Evolutionary conservation across 257 asterid genomes (phyloP), one percentile per base, ranked within the genome.

Genomic region (Primulina tabacum): DNA sequence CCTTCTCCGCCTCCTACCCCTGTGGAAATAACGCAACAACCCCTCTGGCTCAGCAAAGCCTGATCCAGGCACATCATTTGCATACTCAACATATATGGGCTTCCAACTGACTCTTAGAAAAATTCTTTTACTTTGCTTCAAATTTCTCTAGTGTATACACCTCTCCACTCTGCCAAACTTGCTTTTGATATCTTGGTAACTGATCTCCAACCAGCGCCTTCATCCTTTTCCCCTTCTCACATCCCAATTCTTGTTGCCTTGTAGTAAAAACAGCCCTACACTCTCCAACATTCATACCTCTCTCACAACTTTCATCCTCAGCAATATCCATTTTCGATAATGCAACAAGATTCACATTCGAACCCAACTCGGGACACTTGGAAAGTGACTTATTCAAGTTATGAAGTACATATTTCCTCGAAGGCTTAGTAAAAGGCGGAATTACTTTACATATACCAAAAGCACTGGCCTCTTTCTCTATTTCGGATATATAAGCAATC

Each of bases 81-180:
- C 99, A 84, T 94, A 94, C 75, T 94, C 97, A 65, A 94, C 81
- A 68, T 89, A 91, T 16, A 94, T 76, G 43, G 97, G 92, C 86
- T 94, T 88, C 81, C 62, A 91, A 79, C 62, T 80, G 89, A 80
- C 79, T 84, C 85, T 82, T 91, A 6, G 99, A 85, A 43, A 94
- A 94, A 64, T 16, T 71, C 81, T 88, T 94, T 3, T 97, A 84
- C 82, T 91, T 94, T 2, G 86, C 88, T 83, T 94, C 99, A 67
- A 94, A 94, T 76, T 94, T 93, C 68, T 94, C 97, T 68, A 94
- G 74, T 0, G 99, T 86, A 74, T 94, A 94, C 75, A 81, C 84
- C 77, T 91, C 95, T 80, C 99, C 99, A 80, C 99, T 94, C 73
- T 94, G 97, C 99, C 99, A 94, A 57, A 94, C 99, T 81, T 94